Evolutionary conservation across 2,329 filamentous ascomycete genomes (phyloP).

Genomic region (Phoma sp.): DNA sequence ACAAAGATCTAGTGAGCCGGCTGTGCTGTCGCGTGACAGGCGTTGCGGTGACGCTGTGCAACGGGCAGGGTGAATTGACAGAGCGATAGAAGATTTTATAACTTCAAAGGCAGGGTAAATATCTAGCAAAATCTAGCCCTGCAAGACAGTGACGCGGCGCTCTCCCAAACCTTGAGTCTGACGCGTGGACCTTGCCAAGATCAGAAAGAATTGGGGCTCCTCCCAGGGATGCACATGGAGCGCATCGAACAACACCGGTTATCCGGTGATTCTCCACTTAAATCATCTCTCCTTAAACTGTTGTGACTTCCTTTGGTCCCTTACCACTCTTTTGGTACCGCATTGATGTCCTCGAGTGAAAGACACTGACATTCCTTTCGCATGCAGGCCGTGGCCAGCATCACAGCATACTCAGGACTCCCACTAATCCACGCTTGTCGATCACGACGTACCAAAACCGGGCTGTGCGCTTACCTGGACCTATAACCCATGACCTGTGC

Average conservation of each 20-base stretch:
- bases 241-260: constrained; percentile 8
- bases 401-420: constrained; percentile 2
- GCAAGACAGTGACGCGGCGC: constrained; percentile 10
- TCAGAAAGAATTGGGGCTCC: constrained; percentile 9
- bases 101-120: background rate
- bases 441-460: constrained; percentile 7
- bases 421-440: constrained; percentile 5
- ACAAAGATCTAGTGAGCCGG: background rate
- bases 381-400: constrained; percentile 4
- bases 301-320: constrained; percentile 1
- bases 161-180: constrained; percentile 8
- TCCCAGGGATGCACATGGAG: constrained; percentile 12
- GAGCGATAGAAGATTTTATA: too few species aligned
- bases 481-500: constrained; percentile 7
- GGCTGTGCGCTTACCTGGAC: constrained; percentile 12
- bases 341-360: background rate
- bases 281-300: constrained; percentile 14
- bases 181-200: constrained; percentile 16
- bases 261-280: constrained; percentile 12
- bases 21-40: constrained; percentile 10
- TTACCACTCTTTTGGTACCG: background rate
- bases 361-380: constrained; percentile 3
- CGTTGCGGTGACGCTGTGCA: background rate
- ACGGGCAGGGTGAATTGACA: background rate
- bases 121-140: constrained; percentile 4